A percentile compares a stretch with the other conserved stretches of the same genome.
Conservation (phyloP, 1,139 yeast species). For the Schwanniomyces etchellsii region DNA sequence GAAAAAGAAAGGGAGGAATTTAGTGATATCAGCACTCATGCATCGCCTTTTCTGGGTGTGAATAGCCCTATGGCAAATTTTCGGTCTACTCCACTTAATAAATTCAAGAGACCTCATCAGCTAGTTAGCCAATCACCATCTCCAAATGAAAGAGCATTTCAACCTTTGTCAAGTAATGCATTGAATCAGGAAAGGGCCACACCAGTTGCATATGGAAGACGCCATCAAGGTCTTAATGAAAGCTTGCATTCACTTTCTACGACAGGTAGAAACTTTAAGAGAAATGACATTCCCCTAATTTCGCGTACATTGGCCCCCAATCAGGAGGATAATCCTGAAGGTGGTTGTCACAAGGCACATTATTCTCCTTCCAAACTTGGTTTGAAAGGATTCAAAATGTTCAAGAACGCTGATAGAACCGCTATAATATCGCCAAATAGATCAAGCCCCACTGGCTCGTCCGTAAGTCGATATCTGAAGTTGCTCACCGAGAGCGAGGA, state of each 20-base stretch:
- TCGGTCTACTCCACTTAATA: slow-evolving; percentile 18
- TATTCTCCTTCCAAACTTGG: slow-evolving; percentile 19
- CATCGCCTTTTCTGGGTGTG: neutral
- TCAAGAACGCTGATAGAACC: slow-evolving; percentile 26
- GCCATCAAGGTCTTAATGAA: no score
- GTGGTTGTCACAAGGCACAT: no score
- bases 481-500: neutral
- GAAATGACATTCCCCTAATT: no score
- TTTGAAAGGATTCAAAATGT: slow-evolving; percentile 28
- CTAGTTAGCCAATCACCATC: slow-evolving; percentile 43
- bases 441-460: slow-evolving; percentile 4
- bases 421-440: slow-evolving; percentile 31
- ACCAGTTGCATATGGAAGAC: no score
- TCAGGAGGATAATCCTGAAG: no score
- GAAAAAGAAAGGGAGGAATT: neutral
- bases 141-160: slow-evolving; percentile 13
- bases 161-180: neutral
- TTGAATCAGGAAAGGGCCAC: neutral
- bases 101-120: slow-evolving; percentile 44
- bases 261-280: no score
- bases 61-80: neutral
- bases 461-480: neutral
- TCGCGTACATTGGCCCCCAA: no score
- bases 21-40: neutral
- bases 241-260: no score